Base-by-base conservation (phyloP, 768 basidiomycete genomes). In the Auricularia sp. region DNA sequence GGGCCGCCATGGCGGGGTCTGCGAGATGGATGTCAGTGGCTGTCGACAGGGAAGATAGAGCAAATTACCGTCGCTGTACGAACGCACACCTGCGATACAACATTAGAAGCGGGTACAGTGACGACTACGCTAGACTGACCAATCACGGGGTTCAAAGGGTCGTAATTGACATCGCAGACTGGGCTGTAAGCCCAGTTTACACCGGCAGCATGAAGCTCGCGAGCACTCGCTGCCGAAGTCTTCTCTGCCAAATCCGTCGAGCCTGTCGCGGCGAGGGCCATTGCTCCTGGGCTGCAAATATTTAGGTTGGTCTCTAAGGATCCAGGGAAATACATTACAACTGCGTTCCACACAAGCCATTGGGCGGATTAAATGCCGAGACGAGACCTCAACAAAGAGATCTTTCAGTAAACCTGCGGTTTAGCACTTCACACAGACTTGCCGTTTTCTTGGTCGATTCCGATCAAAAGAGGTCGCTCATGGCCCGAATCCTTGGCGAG, bases 361-460 rank as follows among this genome's bases (percentile, higher is more conserved):
- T 61, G 21, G 77, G 74, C 2, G 80, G 79, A 61, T 81, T 85
- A 67, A 88, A 87, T 3, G 85, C 86, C 1, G 87, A 87, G n/a
- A 86, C 85, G 3, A 87, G 77, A 53, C 87, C 87, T 88, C 47
- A 4, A 34, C 34, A 35, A 44, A 23, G 47, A 29, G 29, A 29
- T 29, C 29, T 29, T 29, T 29, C 29, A 33, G 43, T 44, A 65
- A 35, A 6, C 54, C 35, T 14, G 29, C 36, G 35, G 12, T 62
- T 16, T 11, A 29, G 12, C 10, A 14, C 16, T 7, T 16, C 18
- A 21, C 36, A 51, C 3, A 66, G 61, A 62, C 68, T 3, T n/a
- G 83, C 87, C 88, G 68, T 87, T 87, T 70, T 90, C 88, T 71
- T 88, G 88, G 74, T 89, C 87, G 18, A 81, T 88, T 1, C 87